A percentile compares a stretch with the other conserved stretches of the same genome.
These are phyloP conservation scores for Phytophthora rubi DNA, from an alignment of 352 stramenopile genomes.

Conservation along the genomic window DNA sequence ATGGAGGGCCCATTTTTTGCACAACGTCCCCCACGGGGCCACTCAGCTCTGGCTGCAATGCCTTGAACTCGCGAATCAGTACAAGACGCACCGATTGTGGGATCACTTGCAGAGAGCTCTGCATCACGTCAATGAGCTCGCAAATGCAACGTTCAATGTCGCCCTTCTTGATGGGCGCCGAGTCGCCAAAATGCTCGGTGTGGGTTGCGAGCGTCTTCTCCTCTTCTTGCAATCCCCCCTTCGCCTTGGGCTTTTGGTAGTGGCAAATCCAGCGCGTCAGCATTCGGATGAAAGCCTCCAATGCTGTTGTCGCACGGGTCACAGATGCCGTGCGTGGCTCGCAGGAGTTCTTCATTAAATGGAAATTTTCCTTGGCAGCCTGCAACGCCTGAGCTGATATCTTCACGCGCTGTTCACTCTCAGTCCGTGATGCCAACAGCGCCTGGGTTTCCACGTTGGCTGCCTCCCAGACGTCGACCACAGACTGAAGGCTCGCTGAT, in stretches of 20 bases:
- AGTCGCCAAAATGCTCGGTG: slow-evolving; percentile 67
- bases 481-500: slow-evolving; percentile 42
- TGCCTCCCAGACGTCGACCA: slow-evolving; percentile 41
- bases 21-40: slow-evolving; percentile 63
- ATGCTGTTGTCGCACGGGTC: slow-evolving; percentile 36
- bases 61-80: slow-evolving; percentile 52
- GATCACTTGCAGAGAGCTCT: slow-evolving; percentile 59
- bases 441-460: slow-evolving; percentile 41
- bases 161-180: slow-evolving; percentile 61
- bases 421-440: slow-evolving; percentile 32
- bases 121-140: slow-evolving; percentile 65
- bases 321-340: slow-evolving; percentile 31
- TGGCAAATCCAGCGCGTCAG: slow-evolving; percentile 44
- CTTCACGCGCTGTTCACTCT: slow-evolving; percentile 34
- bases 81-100: slow-evolving; percentile 38
- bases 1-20: slow-evolving; percentile 10
- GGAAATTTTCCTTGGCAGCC: slow-evolving; percentile 16
- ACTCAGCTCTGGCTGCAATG: slow-evolving; percentile 51
- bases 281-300: slow-evolving; percentile 54
- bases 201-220: slow-evolving; percentile 52
- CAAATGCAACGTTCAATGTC: slow-evolving; percentile 73
- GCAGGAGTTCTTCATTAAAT: slow-evolving; percentile 21
- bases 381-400: slow-evolving; percentile 18
- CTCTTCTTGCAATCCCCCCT: slow-evolving; percentile 52
- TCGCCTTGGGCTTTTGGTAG: slow-evolving; percentile 63